Conservation (phyloP, 768 basidiomycete genomes). For the Rossbeevera mucosa region DNA sequence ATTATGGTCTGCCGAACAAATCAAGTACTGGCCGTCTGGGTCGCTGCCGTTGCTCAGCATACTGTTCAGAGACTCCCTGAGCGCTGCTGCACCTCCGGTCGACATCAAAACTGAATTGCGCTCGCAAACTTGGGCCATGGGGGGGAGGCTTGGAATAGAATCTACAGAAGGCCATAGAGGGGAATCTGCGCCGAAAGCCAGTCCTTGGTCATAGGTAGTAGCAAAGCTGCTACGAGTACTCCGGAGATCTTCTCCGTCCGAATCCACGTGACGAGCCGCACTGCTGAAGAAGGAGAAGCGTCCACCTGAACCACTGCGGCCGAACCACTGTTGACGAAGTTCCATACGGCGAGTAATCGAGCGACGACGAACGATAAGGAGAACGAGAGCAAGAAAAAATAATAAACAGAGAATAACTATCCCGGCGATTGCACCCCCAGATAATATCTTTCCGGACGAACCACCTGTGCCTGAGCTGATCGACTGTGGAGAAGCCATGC, state of each 20-base stretch:
- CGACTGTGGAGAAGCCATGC: constrained; percentile 12
- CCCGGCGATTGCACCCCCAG: constrained; percentile 46
- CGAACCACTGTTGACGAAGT: constrained; percentile 40
- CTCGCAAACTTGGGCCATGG: constrained; percentile 52
- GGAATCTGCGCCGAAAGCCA: constrained; percentile 22
- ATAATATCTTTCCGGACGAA: constrained; percentile 30
- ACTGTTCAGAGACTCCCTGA: constrained; percentile 39
- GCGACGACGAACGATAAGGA: constrained; percentile 47
- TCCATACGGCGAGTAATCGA: constrained; percentile 39
- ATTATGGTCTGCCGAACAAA: constrained; percentile 23
- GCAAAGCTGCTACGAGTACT: constrained; percentile 59
- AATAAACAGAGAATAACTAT: constrained; percentile 34
- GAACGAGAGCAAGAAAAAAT: constrained; percentile 30
- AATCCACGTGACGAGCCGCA: constrained; percentile 11
- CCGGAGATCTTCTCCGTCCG: constrained; percentile 22
- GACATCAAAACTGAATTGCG: constrained; percentile 23
- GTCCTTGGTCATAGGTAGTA: constrained; percentile 51
- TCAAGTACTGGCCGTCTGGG: constrained; percentile 38
- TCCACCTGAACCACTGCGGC: constrained; percentile 12
- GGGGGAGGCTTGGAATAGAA: constrained; percentile 40
- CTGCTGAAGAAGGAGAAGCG: constrained; percentile 6
- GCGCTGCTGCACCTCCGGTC: constrained; percentile 22
- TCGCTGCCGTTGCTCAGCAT: constrained; percentile 35
- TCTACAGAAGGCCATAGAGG: constrained; percentile 6
- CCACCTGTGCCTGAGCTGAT: constrained; percentile 7